A percentile compares a stretch with the other conserved stretches of the same genome.
These are phyloP conservation scores for Neopestalotiopsis clavispora DNA, from an alignment of 2,329 filamentous ascomycete genomes.

Conservation along the genomic window DNA sequence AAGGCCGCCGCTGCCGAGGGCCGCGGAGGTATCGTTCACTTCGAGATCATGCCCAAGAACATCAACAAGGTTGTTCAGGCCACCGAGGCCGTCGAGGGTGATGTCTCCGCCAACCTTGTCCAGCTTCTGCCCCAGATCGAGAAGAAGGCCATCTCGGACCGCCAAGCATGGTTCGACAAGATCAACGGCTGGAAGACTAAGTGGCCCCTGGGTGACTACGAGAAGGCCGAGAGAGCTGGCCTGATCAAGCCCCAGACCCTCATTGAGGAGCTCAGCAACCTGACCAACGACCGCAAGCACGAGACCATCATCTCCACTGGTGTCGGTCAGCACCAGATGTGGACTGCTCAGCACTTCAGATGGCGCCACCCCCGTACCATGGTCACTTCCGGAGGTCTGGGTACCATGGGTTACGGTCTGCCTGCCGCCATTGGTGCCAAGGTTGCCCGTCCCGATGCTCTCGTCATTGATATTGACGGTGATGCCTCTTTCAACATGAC, in stretches of 20 bases:
- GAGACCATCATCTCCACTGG: constrained; percentile 89
- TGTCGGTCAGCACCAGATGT: constrained; percentile 99
- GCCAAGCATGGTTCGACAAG: constrained; percentile 86
- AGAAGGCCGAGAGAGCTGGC: constrained; percentile 75
- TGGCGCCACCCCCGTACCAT: constrained; percentile 92
- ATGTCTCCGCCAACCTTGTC: constrained; percentile 80
- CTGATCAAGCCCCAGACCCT: constrained; percentile 94
- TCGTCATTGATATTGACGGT: constrained; percentile 95
- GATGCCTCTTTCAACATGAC: constrained; percentile 99
- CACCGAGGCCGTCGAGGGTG: constrained; percentile 92
- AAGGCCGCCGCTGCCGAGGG: constrained; percentile 83
- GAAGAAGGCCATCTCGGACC: constrained; percentile 62
- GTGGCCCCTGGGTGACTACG: constrained; percentile 84
- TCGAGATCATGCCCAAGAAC: constrained; percentile 99
- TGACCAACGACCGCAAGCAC: constrained; percentile 81
- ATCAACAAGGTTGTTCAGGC: constrained; percentile 99
- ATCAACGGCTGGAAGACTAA: constrained; percentile 90
- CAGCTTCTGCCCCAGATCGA: constrained; percentile 76
- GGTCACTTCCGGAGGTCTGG: constrained; percentile 94
- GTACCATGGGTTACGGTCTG: constrained; percentile 95
- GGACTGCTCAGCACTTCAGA: constrained; percentile 94
- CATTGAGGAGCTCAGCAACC: constrained; percentile 86
- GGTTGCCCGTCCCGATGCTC: constrained; percentile 77
- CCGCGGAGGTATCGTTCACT: constrained; percentile 94
- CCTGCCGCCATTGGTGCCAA: constrained; percentile 96